phyloP scores from a whole-genome alignment of 2,329 filamentous ascomycete genomes.

The Xylaria sp. region DNA sequence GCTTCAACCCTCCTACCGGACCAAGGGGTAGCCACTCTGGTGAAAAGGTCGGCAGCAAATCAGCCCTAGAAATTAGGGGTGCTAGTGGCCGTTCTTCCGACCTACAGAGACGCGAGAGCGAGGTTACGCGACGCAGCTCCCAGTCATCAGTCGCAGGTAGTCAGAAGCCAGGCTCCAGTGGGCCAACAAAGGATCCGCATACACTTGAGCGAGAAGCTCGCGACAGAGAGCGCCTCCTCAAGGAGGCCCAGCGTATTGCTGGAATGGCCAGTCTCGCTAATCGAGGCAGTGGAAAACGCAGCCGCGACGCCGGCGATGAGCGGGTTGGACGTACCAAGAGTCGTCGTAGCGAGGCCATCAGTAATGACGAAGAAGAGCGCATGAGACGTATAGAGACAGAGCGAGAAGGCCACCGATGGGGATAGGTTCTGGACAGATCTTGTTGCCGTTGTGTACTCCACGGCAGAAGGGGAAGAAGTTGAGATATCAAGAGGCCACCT shows the following conservation, averaged over 20 bases:
- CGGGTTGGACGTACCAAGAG: constrained; percentile 44
- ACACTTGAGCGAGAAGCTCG: constrained; percentile 64
- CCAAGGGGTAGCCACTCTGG: constrained; percentile 33
- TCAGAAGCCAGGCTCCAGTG: constrained; percentile 20
- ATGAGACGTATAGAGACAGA: constrained; percentile 55
- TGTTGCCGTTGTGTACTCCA: constrained; percentile 2
- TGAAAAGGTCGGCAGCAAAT: constrained; percentile 26
- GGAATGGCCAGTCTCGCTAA: constrained; percentile 51
- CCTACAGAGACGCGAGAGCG: constrained; percentile 27
- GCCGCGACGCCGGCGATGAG: constrained; percentile 39
- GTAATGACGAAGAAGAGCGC: constrained; percentile 46
- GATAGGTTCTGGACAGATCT: constrained; percentile 27
- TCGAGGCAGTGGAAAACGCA: constrained; percentile 45
- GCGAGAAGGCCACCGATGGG: constrained; percentile 50
- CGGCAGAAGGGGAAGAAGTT: background rate
- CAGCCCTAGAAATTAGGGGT: constrained; percentile 33
- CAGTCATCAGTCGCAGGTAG: constrained; percentile 30
- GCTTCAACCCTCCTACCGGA: constrained; percentile 40
- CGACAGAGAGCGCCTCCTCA: constrained; percentile 60
- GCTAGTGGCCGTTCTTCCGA: constrained; percentile 27
- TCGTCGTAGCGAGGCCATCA: constrained; percentile 45
- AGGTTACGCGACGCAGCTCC: constrained; percentile 35
- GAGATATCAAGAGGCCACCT: background rate
- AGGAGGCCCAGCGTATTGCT: constrained; percentile 62
- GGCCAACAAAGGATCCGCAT: constrained; percentile 50